Base-by-base conservation (phyloP, 768 basidiomycete genomes). In the Termitomyces sp. region DNA sequence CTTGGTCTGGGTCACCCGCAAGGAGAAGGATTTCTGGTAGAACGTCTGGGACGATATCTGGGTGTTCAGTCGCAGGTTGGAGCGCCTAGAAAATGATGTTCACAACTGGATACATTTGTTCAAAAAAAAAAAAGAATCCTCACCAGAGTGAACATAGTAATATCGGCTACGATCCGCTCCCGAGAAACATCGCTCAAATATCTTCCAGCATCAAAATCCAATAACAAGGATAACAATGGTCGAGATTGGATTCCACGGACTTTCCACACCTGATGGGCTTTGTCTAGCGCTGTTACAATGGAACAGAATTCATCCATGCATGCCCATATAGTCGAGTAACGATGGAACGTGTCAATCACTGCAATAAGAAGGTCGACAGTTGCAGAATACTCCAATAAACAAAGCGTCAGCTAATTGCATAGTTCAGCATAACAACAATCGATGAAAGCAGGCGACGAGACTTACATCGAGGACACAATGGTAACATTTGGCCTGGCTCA, bases 311-410 rank as follows among this genome's bases (percentile, higher is more conserved):
- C 79, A 63, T 88, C 79, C 85, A 92, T 89, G 59, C 87, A 89
- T 13, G 82, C 80, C 90, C 90, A 93, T 48, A 92, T 84, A 22
- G 82, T 79, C 12, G 81, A 78, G 63, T 87, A 86, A 7, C 87
- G 83, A 58, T 83, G 80, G n/a, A 93, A 75, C 5, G 84, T 84
- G 60, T 88, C 84, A n/a, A 91, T 78, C 1, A 89, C 79, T 0
- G 82, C 80, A 4, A 76, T 75, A 27, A 91, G 74, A 7, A 84
- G 71, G 22, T 86, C 81, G 0, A 73, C 68, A 34, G 80, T 76
- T 5, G 73, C 73, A 2, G 81, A 76, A 60, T 81, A 76, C 49
- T 80, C 78, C 53, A 93, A 70, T 32, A 85, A 70, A 49, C 67
- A 76, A 18, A 85, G 67, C 31, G 79, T 82, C 53, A 86, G 61